phyloP scores from a whole-genome alignment of 495 filamentous ascomycete genomes.

The Penicillium goetzii region DNA sequence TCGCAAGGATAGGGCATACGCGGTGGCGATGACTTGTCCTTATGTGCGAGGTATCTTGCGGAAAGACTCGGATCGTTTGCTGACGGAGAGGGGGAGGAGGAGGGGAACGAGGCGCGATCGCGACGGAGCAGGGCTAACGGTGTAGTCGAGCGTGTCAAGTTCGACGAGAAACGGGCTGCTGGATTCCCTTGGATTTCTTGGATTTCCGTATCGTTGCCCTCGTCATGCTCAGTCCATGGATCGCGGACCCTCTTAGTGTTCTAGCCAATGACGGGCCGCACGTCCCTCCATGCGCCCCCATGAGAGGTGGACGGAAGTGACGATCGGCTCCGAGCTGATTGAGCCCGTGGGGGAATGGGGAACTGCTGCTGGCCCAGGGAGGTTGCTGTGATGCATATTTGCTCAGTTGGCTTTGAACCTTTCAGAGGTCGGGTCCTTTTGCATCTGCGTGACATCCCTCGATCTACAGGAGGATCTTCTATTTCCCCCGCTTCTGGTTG shows the following conservation, averaged over 20 bases:
- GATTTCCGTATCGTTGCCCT: constrained; percentile 15
- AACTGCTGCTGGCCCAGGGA: constrained; percentile 4
- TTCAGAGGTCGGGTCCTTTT: background rate
- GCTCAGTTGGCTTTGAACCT: background rate
- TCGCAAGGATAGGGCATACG: constrained; percentile 20
- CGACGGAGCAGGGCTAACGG: background rate
- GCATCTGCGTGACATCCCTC: constrained; percentile 10
- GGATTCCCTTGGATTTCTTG: background rate
- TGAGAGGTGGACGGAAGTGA: constrained; percentile 34
- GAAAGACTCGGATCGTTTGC: background rate
- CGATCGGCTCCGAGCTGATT: background rate
- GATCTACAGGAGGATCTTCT: constrained; percentile 14
- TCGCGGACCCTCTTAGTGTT: constrained; percentile 12
- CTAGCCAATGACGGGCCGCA: constrained; percentile 40
- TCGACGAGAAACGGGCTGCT: background rate
- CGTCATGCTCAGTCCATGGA: constrained; percentile 21
- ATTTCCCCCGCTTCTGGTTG: no score
- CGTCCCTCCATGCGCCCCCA: constrained; percentile 49
- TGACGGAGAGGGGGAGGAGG: background rate
- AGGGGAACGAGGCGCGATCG: background rate
- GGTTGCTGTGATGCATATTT: background rate
- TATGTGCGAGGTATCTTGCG: constrained; percentile 8
- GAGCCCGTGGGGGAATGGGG: constrained; percentile 9
- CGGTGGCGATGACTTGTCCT: constrained; percentile 23
- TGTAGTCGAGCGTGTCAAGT: constrained; percentile 9